Evolutionary conservation across 176 grass and related monocot species (phyloP).

Genomic region (Musa troglodytarum): DNA sequence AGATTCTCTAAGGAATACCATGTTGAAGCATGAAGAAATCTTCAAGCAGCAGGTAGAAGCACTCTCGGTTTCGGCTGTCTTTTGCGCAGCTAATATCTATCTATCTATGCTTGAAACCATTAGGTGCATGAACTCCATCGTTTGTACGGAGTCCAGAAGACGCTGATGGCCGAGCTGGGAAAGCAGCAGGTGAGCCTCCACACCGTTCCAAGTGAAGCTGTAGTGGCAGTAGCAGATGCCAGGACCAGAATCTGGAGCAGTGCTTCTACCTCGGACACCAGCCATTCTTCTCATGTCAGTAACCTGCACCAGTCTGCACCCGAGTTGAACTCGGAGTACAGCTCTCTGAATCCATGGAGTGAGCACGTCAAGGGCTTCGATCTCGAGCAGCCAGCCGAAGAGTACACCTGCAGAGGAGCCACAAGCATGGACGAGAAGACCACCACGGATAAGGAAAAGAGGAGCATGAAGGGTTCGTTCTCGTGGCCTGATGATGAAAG

Average conservation of each 20-base stretch:
- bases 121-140: conserved; percentile 24
- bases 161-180: conserved; percentile 12
- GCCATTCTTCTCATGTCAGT: conserved; percentile 5
- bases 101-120: too few relatives aligned
- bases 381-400: too few relatives aligned
- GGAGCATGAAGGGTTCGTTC: too few relatives aligned
- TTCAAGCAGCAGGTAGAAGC: conserved; percentile 15
- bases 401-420: neutral
- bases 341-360: neutral
- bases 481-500: conserved; percentile 2
- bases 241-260: conserved; percentile 3
- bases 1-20: conserved; percentile 16
- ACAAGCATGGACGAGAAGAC: neutral
- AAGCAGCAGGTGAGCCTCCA: neutral
- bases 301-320: neutral
- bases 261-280: conserved; percentile 15
- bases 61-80: neutral
- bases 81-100: too few relatives aligned
- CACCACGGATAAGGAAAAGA: neutral
- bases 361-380: neutral
- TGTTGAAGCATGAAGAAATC: conserved; percentile 23
- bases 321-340: neutral
- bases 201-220: neutral
- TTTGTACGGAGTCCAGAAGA: conserved; percentile 12
- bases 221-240: neutral